These are phyloP conservation scores for Phytophthora sp. DNA, from an alignment of 352 stramenopile species.

Conservation along the genomic window DNA sequence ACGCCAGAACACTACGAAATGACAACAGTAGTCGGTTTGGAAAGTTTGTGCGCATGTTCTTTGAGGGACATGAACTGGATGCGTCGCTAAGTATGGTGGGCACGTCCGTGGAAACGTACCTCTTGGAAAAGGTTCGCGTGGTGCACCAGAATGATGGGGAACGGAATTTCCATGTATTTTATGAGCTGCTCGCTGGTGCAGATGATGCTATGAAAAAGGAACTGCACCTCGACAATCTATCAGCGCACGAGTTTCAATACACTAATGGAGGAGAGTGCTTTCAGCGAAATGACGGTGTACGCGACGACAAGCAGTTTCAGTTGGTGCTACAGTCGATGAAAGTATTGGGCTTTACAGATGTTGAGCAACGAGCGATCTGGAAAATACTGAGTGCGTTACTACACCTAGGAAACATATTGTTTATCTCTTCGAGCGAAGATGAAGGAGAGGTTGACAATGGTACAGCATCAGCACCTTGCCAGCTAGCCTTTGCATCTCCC, in stretches of 20 bases:
- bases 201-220: constrained; percentile 48
- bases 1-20: constrained; percentile 78
- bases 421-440: constrained; percentile 65
- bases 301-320: constrained; percentile 68
- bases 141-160: constrained; percentile 77
- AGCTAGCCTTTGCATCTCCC: constrained; percentile 33
- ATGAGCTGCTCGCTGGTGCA: constrained; percentile 70
- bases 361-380: constrained; percentile 72
- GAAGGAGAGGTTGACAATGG: constrained; percentile 54
- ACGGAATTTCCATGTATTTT: constrained; percentile 88
- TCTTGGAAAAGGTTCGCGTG: constrained; percentile 93
- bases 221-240: constrained; percentile 44
- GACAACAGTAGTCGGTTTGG: constrained; percentile 88
- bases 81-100: constrained; percentile 63
- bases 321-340: constrained; percentile 72
- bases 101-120: constrained; percentile 87
- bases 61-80: constrained; percentile 44
- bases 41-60: constrained; percentile 91
- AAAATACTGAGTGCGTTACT: constrained; percentile 75
- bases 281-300: constrained; percentile 66
- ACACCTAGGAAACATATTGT: constrained; percentile 84
- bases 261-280: constrained; percentile 71
- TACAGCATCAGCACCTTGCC: constrained; percentile 40
- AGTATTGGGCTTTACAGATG: constrained; percentile 68
- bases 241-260: constrained; percentile 67